These are phyloP conservation scores for Colletotrichum simmondsii DNA, from an alignment of 2,329 filamentous ascomycete genomes.

Conservation along the genomic window DNA sequence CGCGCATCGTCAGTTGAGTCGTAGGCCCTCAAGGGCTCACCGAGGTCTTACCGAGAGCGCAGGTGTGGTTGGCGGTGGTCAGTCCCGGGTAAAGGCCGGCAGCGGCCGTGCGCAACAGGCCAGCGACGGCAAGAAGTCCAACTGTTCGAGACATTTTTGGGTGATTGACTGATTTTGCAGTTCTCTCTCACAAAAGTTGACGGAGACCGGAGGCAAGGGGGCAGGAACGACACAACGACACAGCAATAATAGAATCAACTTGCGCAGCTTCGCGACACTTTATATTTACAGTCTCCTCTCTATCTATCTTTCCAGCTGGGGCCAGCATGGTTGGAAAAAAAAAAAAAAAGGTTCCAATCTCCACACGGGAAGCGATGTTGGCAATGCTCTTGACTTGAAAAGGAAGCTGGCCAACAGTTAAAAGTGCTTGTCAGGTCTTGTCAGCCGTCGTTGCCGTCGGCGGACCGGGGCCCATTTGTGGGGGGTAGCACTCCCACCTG, in stretches of 20 bases:
- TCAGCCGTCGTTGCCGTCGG: slow-evolving; percentile 18
- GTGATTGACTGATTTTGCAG: neutral
- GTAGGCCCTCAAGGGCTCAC: neutral
- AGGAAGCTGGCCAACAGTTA: slow-evolving; percentile 35
- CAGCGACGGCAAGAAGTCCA: slow-evolving; percentile 38
- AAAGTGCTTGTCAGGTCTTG: slow-evolving; percentile 13
- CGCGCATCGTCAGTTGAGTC: neutral
- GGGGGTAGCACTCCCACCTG: slow-evolving; percentile 38
- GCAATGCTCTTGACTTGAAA: slow-evolving; percentile 31
- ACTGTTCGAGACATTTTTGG: slow-evolving; percentile 42
- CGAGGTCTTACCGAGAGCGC: slow-evolving; percentile 54
- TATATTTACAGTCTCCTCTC: slow-evolving; percentile 10
- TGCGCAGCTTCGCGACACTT: neutral
- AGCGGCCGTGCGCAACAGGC: slow-evolving; percentile 43
- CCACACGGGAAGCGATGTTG: slow-evolving; percentile 29
- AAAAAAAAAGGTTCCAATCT: neutral
- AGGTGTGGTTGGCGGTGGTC: slow-evolving; percentile 66
- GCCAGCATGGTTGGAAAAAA: neutral
- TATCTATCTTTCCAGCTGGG: slow-evolving; percentile 14
- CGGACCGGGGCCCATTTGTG: slow-evolving; percentile 8
- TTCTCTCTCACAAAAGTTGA: neutral
- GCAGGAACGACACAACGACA: neutral
- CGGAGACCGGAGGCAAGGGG: neutral
- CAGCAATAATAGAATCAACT: neutral
- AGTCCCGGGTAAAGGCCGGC: slow-evolving; percentile 55